Evolutionary conservation across 805 yeast genomes (phyloP), one percentile per base, ranked within the genome.

Genomic region (Kregervanrija delftensis): DNA sequence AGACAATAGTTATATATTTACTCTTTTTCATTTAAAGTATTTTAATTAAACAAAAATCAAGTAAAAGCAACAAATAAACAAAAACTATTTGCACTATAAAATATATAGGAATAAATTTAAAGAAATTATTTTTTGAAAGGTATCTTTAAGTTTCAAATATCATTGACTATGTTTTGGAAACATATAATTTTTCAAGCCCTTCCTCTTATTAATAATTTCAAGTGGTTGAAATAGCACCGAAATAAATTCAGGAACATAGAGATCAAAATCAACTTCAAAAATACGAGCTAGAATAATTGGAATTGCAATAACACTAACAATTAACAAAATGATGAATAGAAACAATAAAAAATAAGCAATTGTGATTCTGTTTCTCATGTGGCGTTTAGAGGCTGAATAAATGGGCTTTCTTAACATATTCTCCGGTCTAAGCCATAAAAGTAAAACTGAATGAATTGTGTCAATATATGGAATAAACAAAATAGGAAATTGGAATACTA

Each of bases 381-480:
- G 66, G 44, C 74, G 70, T 46, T 63, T 71, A 14, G 51, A 47
- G 8, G 68, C 61, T 1, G 77, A 64, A 6, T 74, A 61, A 2
- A 75, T 63, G 17, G 69, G 69, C 3, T 76, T 72, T 8, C 77
- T 65, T 2, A 77, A 56, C 52, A 77, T 81, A 35, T 66, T 64
- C 4, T 54, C 57, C 3, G 63, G 64, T 35, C 69, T 74, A 46
- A 83, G 63, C 91, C 91, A 84, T 52, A 83, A 73, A 33, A 84
- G 64, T 56, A 79, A 66, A 65, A 77, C 65, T 1, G 88, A 76
- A 55, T 84, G 93, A 74, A 81, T 74, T 39, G 71, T 72, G 54
- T 82, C 84, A 39, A 80, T 71, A 51, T 71, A 80, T 0, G 90
- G 90, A 35, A 81, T 64, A 33, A 82, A 66, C 33, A 83, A 60